Evolutionary conservation across 2,329 filamentous ascomycete genomes (phyloP).

Genomic region (Lithohypha guttulata): DNA sequence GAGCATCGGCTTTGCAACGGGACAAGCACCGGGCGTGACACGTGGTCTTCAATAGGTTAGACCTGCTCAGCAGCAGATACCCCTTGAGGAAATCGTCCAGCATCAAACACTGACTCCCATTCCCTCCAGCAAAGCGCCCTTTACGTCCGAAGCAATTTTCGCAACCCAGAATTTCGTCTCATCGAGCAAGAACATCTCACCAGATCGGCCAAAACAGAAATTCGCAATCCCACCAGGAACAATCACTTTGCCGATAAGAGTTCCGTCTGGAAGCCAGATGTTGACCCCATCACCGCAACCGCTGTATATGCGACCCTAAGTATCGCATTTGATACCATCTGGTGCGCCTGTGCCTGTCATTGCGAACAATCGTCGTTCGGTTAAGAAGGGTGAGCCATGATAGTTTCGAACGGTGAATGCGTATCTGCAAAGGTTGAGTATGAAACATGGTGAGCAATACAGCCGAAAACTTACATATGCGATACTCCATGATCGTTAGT

Average conservation of each 20-base stretch:
- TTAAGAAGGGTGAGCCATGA: constrained; percentile 31
- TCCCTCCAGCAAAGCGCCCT: constrained; percentile 6
- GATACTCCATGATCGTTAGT: constrained; percentile 34
- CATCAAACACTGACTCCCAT: too few relatives aligned
- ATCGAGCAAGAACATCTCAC: constrained; percentile 10
- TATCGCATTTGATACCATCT: constrained; percentile 39
- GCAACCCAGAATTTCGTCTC: constrained; percentile 10
- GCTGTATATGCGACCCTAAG: constrained; percentile 44
- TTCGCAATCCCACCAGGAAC: constrained; percentile 38
- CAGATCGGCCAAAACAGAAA: constrained; percentile 35
- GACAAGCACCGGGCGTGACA: too few relatives aligned
- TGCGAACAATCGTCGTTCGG: constrained; percentile 44
- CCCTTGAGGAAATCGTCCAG: too few relatives aligned
- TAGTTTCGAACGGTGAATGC: constrained; percentile 32
- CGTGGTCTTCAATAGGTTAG: too few relatives aligned
- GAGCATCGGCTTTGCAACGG: too few relatives aligned
- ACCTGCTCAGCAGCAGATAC: too few relatives aligned
- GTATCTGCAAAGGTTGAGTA: constrained; percentile 15
- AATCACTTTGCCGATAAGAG: constrained; percentile 46
- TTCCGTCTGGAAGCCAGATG: constrained; percentile 41
- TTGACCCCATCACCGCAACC: constrained; percentile 45
- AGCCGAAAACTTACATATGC: constrained; percentile 28
- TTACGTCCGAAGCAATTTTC: not conserved
- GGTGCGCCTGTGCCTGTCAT: constrained; percentile 38
- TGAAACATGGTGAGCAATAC: constrained; percentile 31